Evolutionary conservation across 2,329 filamentous ascomycete genomes (phyloP), one percentile per base, ranked within the genome.

Genomic region (Dothistroma pini): DNA sequence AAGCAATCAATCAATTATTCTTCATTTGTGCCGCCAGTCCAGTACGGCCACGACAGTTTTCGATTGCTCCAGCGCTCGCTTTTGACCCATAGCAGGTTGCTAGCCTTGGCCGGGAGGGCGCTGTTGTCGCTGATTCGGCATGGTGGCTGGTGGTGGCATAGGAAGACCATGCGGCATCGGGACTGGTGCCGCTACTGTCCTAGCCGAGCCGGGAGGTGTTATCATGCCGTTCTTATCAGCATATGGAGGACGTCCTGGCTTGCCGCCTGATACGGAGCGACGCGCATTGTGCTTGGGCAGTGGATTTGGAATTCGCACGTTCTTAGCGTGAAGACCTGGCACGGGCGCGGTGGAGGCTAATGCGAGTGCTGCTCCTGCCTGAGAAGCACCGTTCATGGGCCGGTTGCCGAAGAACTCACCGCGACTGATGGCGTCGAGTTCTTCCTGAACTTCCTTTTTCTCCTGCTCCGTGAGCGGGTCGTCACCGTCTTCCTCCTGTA

Each of bases 401-500:
- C 29, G 48, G 7, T 14, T 21, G 14, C 47, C 47, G n/a, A 35
- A 31, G 31, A 53, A 31, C 12, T 14, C 10, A 12, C 51, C 51
- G 34, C 25, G 25, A 12, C 34, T 32, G n/a, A 10, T n/a, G 6
- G 51, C 51, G 16, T 53, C 54, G 84, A 87, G 74, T 65, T 72
- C 70, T 19, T 65, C 63, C 34, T 71, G 61, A 4, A 73, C 70
- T 49, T 71, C 68, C 10, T 54, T 59, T 49, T 65, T 54, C 59
- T 75, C 74, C 35, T 72, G 68, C 14, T 67, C 70, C 11, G 69
- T 70, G 11, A 75, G 60, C 4, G 67, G 69, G 41, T 68, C 71
- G 51, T 75, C 74, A 10, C 66, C 60, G 0, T 64, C 71, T 14
- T 75, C 72, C 44, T 64, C 66, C 58, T 73, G 71, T 49, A 75